Conservation (phyloP, 2,329 filamentous ascomycete species). For the Penicillium polonicum region DNA sequence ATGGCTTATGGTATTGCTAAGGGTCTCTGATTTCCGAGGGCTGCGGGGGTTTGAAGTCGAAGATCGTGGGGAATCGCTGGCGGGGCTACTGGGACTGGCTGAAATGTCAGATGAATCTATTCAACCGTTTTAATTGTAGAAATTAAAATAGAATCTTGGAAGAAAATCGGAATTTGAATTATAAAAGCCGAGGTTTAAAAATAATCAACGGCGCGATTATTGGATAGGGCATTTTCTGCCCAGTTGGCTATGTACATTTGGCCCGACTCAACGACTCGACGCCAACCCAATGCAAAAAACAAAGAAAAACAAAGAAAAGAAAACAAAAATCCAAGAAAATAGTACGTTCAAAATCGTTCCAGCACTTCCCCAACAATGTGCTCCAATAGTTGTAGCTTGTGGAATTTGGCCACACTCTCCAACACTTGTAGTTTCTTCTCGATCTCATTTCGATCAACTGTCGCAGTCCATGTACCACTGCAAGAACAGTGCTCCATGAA, state of each 20-base stretch:
- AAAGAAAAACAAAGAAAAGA: neutral
- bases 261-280: neutral
- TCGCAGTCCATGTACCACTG: slow-evolving; percentile 78
- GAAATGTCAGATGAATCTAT: neutral
- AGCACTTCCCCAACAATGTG: slow-evolving; percentile 68
- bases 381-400: slow-evolving; percentile 77
- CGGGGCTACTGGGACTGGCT: neutral
- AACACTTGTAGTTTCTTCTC: slow-evolving; percentile 67
- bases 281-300: neutral
- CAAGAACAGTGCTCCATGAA: slow-evolving; percentile 97
- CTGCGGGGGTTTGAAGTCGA: slow-evolving; percentile 2
- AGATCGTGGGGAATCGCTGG: neutral
- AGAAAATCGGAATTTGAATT: neutral
- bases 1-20: neutral
- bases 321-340: neutral
- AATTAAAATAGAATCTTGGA: neutral
- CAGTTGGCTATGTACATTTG: slow-evolving; percentile 2
- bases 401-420: slow-evolving; percentile 71
- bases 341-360: slow-evolving; percentile 24
- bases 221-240: neutral
- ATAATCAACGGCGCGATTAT: neutral
- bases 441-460: slow-evolving; percentile 66
- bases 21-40: neutral
- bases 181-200: neutral
- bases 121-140: no score